These are phyloP conservation scores for Aphanomyces cochlioides DNA, from an alignment of 352 stramenopile genomes.

Conservation along the genomic window DNA sequence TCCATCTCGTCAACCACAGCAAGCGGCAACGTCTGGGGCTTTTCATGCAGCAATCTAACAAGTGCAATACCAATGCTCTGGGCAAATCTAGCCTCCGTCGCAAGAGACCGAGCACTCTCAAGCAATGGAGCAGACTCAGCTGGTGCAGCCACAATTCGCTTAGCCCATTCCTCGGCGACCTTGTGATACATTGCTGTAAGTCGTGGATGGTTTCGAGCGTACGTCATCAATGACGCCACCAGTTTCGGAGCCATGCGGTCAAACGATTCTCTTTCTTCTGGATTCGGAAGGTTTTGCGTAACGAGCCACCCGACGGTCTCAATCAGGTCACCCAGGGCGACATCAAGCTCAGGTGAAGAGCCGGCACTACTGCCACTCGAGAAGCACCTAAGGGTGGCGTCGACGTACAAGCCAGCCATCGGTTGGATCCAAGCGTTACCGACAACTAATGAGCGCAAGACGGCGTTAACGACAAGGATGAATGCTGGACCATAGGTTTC, in stretches of 20 bases:
- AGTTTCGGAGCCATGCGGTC: neutral
- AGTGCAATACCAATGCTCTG: neutral
- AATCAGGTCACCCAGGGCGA: neutral
- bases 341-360: neutral
- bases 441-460: neutral
- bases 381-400: constrained; percentile 10
- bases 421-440: neutral
- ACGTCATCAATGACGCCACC: neutral
- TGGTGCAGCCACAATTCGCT: neutral
- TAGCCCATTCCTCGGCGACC: neutral
- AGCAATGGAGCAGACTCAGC: neutral
- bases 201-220: neutral
- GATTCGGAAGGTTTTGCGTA: neutral
- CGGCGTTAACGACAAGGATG: constrained; percentile 18
- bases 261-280: neutral
- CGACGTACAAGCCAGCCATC: constrained; percentile 4
- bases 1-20: constrained; percentile 17
- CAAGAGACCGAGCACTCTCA: neutral
- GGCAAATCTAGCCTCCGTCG: neutral
- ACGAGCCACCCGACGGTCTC: neutral
- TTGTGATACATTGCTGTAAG: neutral
- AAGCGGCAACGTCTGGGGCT: neutral
- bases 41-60: neutral
- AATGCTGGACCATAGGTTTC: constrained; percentile 17
- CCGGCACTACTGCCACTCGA: neutral